Conservation (phyloP, 2,329 filamentous ascomycete species). For the Basipetospora chlamydospora region DNA sequence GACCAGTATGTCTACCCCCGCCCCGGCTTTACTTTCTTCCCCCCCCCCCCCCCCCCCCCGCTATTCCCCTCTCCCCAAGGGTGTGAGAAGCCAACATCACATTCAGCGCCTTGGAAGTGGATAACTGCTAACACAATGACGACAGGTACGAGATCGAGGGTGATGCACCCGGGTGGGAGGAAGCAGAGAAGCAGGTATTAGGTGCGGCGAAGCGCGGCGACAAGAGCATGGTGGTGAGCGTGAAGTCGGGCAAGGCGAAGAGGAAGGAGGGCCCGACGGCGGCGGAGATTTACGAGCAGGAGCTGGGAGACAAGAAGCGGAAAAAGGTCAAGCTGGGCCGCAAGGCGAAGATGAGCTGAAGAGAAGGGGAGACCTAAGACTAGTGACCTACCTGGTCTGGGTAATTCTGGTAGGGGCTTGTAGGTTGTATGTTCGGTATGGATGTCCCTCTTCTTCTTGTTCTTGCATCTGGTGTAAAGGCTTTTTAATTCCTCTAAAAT, state of each 20-base stretch:
- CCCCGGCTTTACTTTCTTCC: no score
- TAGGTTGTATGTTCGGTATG: no score
- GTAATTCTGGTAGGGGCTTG: no score
- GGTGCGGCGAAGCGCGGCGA: conserved; percentile 39
- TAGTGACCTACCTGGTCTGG: no score
- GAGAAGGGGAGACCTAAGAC: no score
- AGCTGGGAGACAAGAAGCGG: conserved; percentile 40
- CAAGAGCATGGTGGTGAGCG: conserved; percentile 54
- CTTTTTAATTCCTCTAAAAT: no score
- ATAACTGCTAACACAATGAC: conserved; percentile 1
- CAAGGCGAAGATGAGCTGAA: conserved; percentile 12
- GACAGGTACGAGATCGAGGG: conserved; percentile 51
- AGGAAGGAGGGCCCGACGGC: conserved; percentile 53
- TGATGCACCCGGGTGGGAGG: conserved; percentile 46
- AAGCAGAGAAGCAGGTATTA: conserved; percentile 62
- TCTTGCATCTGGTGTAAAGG: no score
- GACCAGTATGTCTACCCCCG: conserved; percentile 39
- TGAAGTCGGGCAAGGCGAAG: conserved; percentile 66
- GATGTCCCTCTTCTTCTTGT: no score
- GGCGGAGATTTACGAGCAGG: conserved; percentile 48
- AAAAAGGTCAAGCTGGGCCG: conserved; percentile 37
- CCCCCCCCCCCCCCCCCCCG: background rate
- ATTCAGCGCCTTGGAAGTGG: no score
- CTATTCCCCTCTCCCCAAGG: background rate
- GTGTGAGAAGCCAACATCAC: no score